Base-by-base conservation (phyloP, 495 filamentous ascomycete species). In the Astrocystis sublimbata region DNA sequence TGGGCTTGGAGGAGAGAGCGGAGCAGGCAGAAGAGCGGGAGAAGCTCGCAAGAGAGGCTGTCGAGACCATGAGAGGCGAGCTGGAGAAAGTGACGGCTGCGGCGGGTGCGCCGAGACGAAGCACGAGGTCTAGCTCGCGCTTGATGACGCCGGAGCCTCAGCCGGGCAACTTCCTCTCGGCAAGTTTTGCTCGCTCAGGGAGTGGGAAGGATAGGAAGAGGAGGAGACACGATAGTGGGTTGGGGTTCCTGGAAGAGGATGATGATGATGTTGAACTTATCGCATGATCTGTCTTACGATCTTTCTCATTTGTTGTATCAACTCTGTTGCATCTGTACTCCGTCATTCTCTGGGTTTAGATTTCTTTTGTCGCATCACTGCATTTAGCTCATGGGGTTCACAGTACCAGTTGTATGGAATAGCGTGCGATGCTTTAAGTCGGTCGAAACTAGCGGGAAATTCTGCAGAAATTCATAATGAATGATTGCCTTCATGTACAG, bases 161-260 rank as follows among this genome's bases (percentile, higher is more conserved):
- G 31, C 41, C 66, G 1, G 63, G 64, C 5, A 35, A 53, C 35
- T 70, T 70, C 42, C 58, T 80, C 33, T 70, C 74, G 30, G 78
- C 61, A 0, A 68, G 63, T 3, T 53, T 77, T 38, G 71, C 61
- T 5, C 45, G 58, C 31, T 52, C 58, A 4, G 46, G 33, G n/a
- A 30, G 19, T 40, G 35, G 35, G 1, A 75, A 61, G 45, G 65
- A 67, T 10, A 71, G 58, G 65, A 81, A 79, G 71, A 72, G 73
- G 67, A 75, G 81, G 49, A 78, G 79, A 47, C 78, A 86, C 63
- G 86, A 89, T 59, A 88, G 84, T 68, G 88, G 84, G 3, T 68
- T 89, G 69, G 87, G 80, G 12, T 80, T 90, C 36, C 69, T 86
- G 68, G 82, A 86, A 21, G 86, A 89, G 58, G 87, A 87, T 43